phyloP scores from a whole-genome alignment of 805 yeast genomes.

The Teunomyces pallodes region DNA sequence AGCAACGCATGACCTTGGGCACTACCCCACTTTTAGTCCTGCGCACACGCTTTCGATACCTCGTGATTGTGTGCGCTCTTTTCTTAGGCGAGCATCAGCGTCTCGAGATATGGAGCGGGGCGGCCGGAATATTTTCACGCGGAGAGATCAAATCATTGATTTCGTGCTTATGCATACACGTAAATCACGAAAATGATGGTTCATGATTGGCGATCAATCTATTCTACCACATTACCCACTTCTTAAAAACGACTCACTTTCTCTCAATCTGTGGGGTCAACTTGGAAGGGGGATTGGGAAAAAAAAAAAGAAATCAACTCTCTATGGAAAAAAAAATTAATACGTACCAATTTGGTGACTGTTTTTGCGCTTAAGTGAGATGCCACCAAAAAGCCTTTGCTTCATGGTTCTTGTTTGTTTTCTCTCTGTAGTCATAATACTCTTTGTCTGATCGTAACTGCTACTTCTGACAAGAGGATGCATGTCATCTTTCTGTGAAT shows the following conservation, averaged over 20 bases:
- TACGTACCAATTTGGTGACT: slow-evolving; percentile 30
- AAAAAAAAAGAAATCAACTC: neutral
- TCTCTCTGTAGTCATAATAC: slow-evolving; percentile 31
- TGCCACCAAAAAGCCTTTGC: slow-evolving; percentile 5
- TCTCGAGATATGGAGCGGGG: neutral
- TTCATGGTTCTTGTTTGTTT: neutral
- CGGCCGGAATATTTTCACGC: neutral
- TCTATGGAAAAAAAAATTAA: slow-evolving; percentile 9
- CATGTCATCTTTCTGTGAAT: neutral
- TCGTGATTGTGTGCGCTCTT: neutral
- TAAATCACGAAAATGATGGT: no score
- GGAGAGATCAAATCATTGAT: neutral
- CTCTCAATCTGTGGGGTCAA: neutral
- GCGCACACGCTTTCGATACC: neutral
- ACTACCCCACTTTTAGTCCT: slow-evolving; percentile 4
- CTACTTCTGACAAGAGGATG: slow-evolving; percentile 15
- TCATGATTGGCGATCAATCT: neutral
- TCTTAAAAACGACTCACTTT: neutral
- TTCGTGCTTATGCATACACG: neutral
- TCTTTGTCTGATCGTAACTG: slow-evolving; percentile 39
- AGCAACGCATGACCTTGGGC: slow-evolving; percentile 3
- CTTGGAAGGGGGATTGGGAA: neutral
- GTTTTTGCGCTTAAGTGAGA: slow-evolving; percentile 24
- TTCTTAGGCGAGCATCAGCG: neutral
- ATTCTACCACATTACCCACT: neutral